These are phyloP conservation scores for Cucurbita ficifolia DNA, from an alignment of 306 rosid species.

Conservation along the genomic window DNA sequence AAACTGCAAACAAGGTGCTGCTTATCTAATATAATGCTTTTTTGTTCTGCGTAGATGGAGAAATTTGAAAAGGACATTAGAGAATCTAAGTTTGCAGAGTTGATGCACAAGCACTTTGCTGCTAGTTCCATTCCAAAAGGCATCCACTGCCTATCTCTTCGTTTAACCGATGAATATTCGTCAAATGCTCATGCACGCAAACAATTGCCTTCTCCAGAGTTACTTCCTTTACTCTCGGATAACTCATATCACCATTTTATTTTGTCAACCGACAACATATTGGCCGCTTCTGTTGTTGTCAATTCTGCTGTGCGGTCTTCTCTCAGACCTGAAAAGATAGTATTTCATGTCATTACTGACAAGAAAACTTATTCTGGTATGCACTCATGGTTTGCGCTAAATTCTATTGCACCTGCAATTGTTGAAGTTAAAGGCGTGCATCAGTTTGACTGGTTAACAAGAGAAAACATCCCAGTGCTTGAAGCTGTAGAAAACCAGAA, in stretches of 20 bases:
- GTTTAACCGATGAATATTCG: conserved; percentile 96
- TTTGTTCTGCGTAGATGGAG: conserved; percentile 54
- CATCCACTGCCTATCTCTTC: conserved; percentile 87
- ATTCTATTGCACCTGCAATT: conserved; percentile 77
- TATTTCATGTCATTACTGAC: conserved; percentile 95
- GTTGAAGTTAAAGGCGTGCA: conserved; percentile 93
- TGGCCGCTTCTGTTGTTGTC: conserved; percentile 98
- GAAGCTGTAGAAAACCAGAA: conserved; percentile 92
- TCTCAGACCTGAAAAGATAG: conserved; percentile 60
- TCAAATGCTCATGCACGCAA: conserved; percentile 97
- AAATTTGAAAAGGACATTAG: conserved; percentile 79
- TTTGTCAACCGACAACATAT: conserved; percentile 83
- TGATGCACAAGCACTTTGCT: conserved; percentile 90
- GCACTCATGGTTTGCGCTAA: conserved; percentile 99
- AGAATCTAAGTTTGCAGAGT: conserved; percentile 72
- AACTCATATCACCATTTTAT: conserved; percentile 82
- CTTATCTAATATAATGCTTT: neutral
- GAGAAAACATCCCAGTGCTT: conserved; percentile 96
- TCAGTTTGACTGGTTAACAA: conserved; percentile 98
- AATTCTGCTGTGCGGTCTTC: conserved; percentile 84
- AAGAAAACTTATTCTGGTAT: conserved; percentile 93
- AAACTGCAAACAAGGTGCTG: neutral
- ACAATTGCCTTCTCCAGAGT: conserved; percentile 91
- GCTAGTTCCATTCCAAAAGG: conserved; percentile 96
- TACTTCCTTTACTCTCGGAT: conserved; percentile 74